A percentile compares a stretch with the other conserved stretches of the same genome.
phyloP scores from a whole-genome alignment of 768 basidiomycete genomes.

The Daedalea quercina region DNA sequence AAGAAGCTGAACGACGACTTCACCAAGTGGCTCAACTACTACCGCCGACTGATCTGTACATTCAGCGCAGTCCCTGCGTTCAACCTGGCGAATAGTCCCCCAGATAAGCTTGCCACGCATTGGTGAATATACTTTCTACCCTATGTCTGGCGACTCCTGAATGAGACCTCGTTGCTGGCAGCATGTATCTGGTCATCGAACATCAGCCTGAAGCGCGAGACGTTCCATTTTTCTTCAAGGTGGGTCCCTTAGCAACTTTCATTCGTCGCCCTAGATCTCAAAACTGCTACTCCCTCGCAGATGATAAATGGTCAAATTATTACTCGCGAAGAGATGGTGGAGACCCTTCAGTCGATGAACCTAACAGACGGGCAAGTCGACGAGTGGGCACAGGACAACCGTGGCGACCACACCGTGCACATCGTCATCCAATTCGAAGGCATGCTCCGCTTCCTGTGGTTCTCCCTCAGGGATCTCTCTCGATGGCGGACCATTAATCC shows the following conservation, averaged over 20 bases:
- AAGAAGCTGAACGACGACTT: conserved; percentile 16
- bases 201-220: conserved; percentile 14
- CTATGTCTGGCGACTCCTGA: background rate
- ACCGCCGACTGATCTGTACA: conserved; percentile 15
- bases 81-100: conserved; percentile 21
- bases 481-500: background rate
- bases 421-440: conserved; percentile 19
- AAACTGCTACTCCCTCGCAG: conserved; percentile 4
- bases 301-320: conserved; percentile 20
- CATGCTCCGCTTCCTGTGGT: conserved; percentile 23
- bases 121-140: conserved; percentile 4
- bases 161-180: background rate
- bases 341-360: conserved; percentile 10
- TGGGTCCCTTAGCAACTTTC: conserved; percentile 1
- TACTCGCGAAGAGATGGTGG: conserved; percentile 14
- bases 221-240: conserved; percentile 17
- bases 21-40: conserved; percentile 22
- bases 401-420: conserved; percentile 21
- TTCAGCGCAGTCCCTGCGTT: conserved; percentile 18
- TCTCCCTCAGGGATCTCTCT: conserved; percentile 19
- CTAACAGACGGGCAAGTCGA: conserved; percentile 15
- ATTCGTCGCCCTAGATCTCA: background rate
- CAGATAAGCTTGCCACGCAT: conserved; percentile 21
- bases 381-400: conserved; percentile 15
- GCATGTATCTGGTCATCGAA: conserved; percentile 17